phyloP scores from a whole-genome alignment of 2,329 filamentous ascomycete genomes.

The Pseudogymnoascus sp. region DNA sequence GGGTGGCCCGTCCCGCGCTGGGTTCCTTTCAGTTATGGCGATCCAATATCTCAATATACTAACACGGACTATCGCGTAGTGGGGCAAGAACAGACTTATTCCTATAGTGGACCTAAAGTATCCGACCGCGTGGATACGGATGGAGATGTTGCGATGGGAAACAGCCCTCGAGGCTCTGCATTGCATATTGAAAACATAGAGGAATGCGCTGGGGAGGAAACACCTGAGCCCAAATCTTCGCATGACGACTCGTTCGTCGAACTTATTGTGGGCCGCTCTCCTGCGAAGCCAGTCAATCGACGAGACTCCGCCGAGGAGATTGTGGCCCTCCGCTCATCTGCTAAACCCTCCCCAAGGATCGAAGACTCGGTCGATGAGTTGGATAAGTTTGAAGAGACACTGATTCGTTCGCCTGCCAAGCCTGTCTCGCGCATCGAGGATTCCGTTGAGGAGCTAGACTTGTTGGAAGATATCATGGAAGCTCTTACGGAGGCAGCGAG shows the following conservation, averaged over 20 bases:
- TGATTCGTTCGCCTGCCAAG: conserved; percentile 29
- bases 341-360: conserved; percentile 35
- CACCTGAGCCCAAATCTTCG: not conserved
- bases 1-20: not conserved
- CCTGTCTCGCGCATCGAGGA: conserved; percentile 49
- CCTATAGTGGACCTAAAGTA: not conserved
- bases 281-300: not conserved
- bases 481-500: conserved; percentile 24
- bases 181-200: not conserved
- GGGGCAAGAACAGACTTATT: not conserved
- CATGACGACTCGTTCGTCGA: conserved; percentile 31
- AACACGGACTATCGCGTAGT: conserved; percentile 8
- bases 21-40: conserved; percentile 1
- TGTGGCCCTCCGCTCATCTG: conserved; percentile 23
- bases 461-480: conserved; percentile 54
- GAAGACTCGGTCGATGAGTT: conserved; percentile 54
- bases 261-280: conserved; percentile 29
- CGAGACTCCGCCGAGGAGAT: conserved; percentile 24
- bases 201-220: not conserved
- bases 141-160: not conserved
- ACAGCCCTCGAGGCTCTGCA: not conserved
- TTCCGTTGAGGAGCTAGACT: conserved; percentile 54
- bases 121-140: not conserved
- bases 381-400: conserved; percentile 36
- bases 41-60: conserved; percentile 6